Base-by-base conservation (phyloP, 75 land plant species). In the Pinus albicaulis region DNA sequence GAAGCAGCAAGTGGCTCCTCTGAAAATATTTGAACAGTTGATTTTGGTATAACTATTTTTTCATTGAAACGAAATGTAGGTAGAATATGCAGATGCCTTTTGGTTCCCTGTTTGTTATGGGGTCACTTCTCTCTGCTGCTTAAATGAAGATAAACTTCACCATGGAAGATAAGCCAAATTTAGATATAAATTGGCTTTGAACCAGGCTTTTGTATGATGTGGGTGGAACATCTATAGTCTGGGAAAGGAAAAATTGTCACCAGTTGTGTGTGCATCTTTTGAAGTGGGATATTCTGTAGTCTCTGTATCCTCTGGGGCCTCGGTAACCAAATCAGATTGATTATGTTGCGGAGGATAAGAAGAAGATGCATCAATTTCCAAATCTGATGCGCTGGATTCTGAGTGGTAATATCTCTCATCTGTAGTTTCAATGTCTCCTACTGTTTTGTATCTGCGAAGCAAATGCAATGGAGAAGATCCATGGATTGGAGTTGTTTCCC, bases 401-500 rank as follows among this genome's bases (percentile, higher is more conserved):
- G 48, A 68, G 38, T 68, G 8, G 48, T 68, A 20, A 68, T 10
- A 19, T 38, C 22, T 68, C 10, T 20, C 22, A 38, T 23, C 48
- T 44, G 48, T 8, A 20, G 23, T 68, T 68, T 68, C 71, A 38
- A 68, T 68, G 38, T 68, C 48, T 38, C 71, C 71, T 52, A 10
- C 41, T 41, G 71, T 20, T 68, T 41, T 68, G 71, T 41, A 68
- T 38, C 11, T 68, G 13, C 41, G 52, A 52, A 68, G 71, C 52
- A 41, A 41, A 19, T 68, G 71, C 2, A 68, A 5, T 68, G 71
- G 71, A 2, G 71, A 41, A 5, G 71, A 68, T 34, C 71, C 52
- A 3, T 68, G 71, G 23, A n/a, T 41, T 41, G 71, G 71, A 41
- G 71, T 68, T 41, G 71, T 20, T 68, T 68, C 71, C 3, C 71